A percentile compares a stretch with the other conserved stretches of the same genome.
phyloP scores from a whole-genome alignment of 2,329 filamentous ascomycete species.

The Neopestalotiopsis sp. region DNA sequence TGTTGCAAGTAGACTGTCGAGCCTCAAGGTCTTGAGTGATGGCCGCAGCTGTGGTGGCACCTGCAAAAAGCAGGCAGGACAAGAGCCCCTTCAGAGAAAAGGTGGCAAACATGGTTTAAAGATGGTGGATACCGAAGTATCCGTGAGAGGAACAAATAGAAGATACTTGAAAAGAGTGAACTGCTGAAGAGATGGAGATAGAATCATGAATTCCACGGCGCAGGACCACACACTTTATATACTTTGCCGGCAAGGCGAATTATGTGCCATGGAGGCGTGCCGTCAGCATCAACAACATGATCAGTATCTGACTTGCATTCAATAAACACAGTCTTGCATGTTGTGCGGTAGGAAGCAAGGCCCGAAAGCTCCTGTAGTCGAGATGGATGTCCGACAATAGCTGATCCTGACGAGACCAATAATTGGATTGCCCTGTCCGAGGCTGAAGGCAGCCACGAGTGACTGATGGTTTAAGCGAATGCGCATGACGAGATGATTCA shows the following conservation, averaged over 20 bases:
- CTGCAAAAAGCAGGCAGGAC: slow-evolving; percentile 16
- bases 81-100: slow-evolving; percentile 11
- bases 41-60: slow-evolving; percentile 8
- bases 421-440: background rate
- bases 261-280: too few species aligned
- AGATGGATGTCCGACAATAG: background rate
- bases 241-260: background rate
- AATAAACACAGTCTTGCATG: background rate
- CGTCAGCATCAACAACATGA: background rate
- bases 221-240: background rate
- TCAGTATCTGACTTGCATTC: background rate
- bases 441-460: background rate
- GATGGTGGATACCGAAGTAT: too few species aligned
- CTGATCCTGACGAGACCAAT: background rate
- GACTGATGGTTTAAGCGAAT: background rate
- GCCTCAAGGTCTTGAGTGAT: slow-evolving; percentile 8
- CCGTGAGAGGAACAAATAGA: too few species aligned
- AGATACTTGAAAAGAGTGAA: background rate
- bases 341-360: background rate
- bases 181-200: background rate
- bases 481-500: background rate
- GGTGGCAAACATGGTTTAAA: slow-evolving; percentile 13
- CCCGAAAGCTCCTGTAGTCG: background rate
- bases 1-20: slow-evolving; percentile 15
- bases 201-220: background rate